Evolutionary conservation across 1,284 basidiomycete genomes (phyloP), one percentile per base, ranked within the genome.

Genomic region (Sporisorium scitamineum): DNA sequence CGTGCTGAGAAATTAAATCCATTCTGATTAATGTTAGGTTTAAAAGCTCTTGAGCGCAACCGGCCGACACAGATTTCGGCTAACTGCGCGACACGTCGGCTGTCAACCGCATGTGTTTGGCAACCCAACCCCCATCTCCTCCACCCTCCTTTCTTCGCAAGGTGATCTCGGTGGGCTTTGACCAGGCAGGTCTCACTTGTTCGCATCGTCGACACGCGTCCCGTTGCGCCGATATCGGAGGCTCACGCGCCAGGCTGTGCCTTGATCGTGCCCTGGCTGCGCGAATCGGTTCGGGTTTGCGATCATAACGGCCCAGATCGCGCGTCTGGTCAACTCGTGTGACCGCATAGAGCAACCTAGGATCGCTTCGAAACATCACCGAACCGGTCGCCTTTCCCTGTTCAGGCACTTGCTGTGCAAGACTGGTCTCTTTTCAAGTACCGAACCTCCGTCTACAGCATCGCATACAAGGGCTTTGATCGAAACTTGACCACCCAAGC

Each of bases 1-100:
- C 48, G 48, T 50, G 48, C 48, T 31, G 18, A 31, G 20, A 50
- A 29, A 13, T 27, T 47, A 3, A 26, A 4, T 18, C 37, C 10
- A 18, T 5, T 27, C 27, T 48, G 7, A 29, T 8, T 18, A 1
- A 31, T 50, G 48, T 50, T 50, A 50, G 29, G 48, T 31, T 20
- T 20, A 5, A 1, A 6, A 29, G n/a, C n/a, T n/a, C n/a, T n/a
- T n/a, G 9, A 29, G 16, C 26, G 27, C 9, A 48, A 20, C 18
- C 48, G 48, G 48, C 48, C 48, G 48, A 50, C 29, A 50, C 18
- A 31, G 32, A 31, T 20, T 31, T 50, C 27, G 48, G 48, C 48
- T 50, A 50, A 50, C n/a, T 50, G 27, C 48, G 48, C 48, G 48
- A 31, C 48, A 50, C 48, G 47, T 48, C 47, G 47, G 26, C 47